Evolutionary conservation across 2,329 filamentous ascomycete species (phyloP), one percentile per base, ranked within the genome.

Genomic region (Emergomyces orientalis): DNA sequence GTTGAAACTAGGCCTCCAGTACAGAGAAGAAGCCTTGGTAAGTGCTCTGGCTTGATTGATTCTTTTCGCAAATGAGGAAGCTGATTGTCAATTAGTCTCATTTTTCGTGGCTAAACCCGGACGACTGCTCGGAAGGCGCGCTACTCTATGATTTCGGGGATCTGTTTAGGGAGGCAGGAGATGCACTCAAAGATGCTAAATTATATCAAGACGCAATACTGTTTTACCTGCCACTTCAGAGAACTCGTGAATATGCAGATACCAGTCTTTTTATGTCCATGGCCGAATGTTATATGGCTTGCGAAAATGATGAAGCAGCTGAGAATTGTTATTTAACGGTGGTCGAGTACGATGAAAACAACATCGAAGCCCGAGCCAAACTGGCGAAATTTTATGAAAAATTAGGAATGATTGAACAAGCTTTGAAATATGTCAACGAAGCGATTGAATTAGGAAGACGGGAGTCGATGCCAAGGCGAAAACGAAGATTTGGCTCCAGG

Each of bases 321-420:
- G 88, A 93, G 70, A 86, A 89, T 66, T 89, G 86, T 71, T 94
- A 92, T 69, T 82, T 90, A 30, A 84, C 84, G 1, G 85, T 92
- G 13, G 85, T 91, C 45, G 85, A 90, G 60, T 82, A 86, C 64
- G 88, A 95, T 65, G 79, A 86, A 54, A 80, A 85, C 49, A 86
- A 88, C 63, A 86, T 93, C 57, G 87, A 91, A 65, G 89, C 90
- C 47, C 87, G 90, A 47, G 85, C 89, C 37, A 85, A 90, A 69
- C 80, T 97, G 11, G 90, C 90, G 14, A 91, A 89, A 69, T 85
- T 97, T 74, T 96, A 95, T 70, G 90, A 95, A 72, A 85, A 82
- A 66, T 83, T 83, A 54, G 86, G 86, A 65, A 85, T 88, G 76
- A 86, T 84, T 27, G 88, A 91, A 69, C 86, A 90, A 69, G 91